Base-by-base conservation (phyloP, 2,329 filamentous ascomycete genomes). In the Stemphylium beticola region DNA sequence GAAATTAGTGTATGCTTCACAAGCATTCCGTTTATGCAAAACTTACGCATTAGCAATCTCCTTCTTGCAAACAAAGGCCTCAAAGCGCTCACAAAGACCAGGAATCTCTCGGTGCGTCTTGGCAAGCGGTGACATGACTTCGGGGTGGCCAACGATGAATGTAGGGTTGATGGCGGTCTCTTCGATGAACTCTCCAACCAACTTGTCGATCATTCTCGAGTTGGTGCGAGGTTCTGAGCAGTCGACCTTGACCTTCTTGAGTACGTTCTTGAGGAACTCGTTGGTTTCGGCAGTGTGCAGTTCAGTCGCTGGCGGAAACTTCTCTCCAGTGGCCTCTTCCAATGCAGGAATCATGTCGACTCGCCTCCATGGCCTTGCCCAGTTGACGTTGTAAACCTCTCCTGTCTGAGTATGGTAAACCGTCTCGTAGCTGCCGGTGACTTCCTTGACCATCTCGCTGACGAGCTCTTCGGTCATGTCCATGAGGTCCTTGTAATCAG, bases 31-130 rank as follows among this genome's bases (percentile, higher is more conserved):
- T 7, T 10, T 29, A 29, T 29, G 9, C 26, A 29, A 10, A 29
- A 29, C 26, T 29, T 29, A 29, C 26, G 93, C 93, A 73, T 99
- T 98, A 71, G 89, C 89, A 65, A 98, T 97, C 76, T 98, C 93
- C 85, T 95, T 96, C 84, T 92, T 96, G 83, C 89, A 92, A 40
- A 97, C 95, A 66, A 99, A 99, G 10, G 91, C 93, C 79, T 99
- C 95, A 77, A 98, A 98, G 50, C 95, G 90, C 82, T 99, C 95
- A 76, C 92, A 97, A 91, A 99, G 64, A 67, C 66, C 95, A 48
- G 88, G 84, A 60, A 86, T 85, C 41, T 83, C 79, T 63, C 95
- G 90, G 78, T 97, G 91, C 77, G 93, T 93, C 84, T 99, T 99
- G 82, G 95, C 95, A 15, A 99, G 83, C 8, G 95, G 95, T 14